Conservation (phyloP, 2,329 filamentous ascomycete genomes). For the Setomelanomma holmii region DNA sequence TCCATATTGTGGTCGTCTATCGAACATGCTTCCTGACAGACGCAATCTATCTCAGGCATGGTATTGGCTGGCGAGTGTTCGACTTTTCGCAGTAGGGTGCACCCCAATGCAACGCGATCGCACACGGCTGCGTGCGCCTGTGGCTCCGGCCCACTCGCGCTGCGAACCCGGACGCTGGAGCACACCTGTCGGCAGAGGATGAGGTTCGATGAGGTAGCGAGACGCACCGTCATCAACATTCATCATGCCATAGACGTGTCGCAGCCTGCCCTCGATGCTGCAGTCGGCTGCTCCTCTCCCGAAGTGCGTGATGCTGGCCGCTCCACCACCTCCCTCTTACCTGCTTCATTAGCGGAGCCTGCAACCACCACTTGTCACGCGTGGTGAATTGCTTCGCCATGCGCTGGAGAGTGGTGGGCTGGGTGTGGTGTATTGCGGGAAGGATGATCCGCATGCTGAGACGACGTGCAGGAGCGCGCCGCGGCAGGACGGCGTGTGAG, state of each 20-base stretch:
- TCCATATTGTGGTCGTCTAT: constrained; percentile 25
- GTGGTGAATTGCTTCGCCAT: constrained; percentile 1
- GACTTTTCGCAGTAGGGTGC: constrained; percentile 9
- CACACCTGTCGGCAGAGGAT: constrained; percentile 21
- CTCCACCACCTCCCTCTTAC: background rate
- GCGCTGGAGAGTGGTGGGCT: too few relatives aligned
- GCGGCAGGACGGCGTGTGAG: constrained; percentile 9
- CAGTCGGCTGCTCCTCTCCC: constrained; percentile 12
- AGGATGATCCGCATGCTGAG: constrained; percentile 26
- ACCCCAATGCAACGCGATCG: constrained; percentile 15
- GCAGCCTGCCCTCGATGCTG: background rate
- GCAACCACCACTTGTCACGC: too few relatives aligned
- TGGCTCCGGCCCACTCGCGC: constrained; percentile 17
- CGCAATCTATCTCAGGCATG: constrained; percentile 17
- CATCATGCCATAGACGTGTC: background rate
- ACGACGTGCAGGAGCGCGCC: constrained; percentile 24
- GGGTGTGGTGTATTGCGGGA: too few relatives aligned
- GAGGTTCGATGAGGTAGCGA: constrained; percentile 8
- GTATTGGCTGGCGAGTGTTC: constrained; percentile 13
- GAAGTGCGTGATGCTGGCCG: constrained; percentile 2
- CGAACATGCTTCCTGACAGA: constrained; percentile 18
- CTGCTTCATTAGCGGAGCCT: background rate
- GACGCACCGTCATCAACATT: background rate
- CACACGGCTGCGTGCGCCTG: constrained; percentile 7
- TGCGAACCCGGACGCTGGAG: constrained; percentile 25